Evolutionary conservation across 768 basidiomycete species (phyloP).

Genomic region (Cystofilobasidium capitatum): DNA sequence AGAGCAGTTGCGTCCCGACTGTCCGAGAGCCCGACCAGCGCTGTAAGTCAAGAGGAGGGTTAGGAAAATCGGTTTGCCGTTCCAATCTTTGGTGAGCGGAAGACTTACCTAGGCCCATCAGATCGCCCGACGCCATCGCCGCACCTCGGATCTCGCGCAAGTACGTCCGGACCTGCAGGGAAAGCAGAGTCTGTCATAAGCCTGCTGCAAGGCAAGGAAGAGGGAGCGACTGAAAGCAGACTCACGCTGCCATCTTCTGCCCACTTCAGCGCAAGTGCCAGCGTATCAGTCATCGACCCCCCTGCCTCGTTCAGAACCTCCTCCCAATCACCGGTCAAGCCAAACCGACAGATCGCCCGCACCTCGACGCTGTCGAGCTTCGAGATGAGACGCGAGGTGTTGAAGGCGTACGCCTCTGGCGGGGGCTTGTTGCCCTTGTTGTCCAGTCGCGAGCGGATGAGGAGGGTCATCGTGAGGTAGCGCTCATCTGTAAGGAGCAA

Average conservation of each 20-base stretch:
- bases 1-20: neutral
- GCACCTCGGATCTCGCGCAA: neutral
- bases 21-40: conserved; percentile 15
- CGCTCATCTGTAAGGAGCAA: conserved; percentile 5
- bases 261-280: conserved; percentile 18
- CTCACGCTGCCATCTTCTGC: conserved; percentile 8
- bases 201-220: neutral
- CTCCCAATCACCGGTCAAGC: conserved; percentile 22
- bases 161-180: conserved; percentile 1
- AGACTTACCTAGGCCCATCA: neutral
- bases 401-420: neutral
- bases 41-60: neutral
- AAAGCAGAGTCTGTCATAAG: neutral
- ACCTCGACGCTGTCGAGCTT: conserved; percentile 15
- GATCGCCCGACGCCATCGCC: conserved; percentile 3
- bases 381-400: neutral
- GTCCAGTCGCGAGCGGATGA: conserved; percentile 2
- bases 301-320: conserved; percentile 22
- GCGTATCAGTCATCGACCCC: neutral
- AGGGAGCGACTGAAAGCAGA: neutral
- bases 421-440: neutral
- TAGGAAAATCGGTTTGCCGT: neutral
- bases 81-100: neutral
- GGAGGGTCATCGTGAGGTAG: conserved; percentile 14
- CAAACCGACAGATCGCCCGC: conserved; percentile 21